These are phyloP conservation scores for Debaryomycetaceae sp. DNA, from an alignment of 1,139 yeast species.

Conservation along the genomic window DNA sequence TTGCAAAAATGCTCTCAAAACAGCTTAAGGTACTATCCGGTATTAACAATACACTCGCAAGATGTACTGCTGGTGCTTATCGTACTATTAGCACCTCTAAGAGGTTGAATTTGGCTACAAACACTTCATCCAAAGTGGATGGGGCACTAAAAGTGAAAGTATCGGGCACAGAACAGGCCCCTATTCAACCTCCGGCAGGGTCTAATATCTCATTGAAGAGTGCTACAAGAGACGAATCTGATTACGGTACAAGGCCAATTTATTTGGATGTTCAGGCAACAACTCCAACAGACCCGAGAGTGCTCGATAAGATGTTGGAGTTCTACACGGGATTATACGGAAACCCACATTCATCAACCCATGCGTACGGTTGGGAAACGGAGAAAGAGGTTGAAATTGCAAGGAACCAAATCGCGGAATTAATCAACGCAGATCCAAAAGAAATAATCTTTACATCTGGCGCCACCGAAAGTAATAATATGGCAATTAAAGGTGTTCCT, in stretches of 20 bases:
- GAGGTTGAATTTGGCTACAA: constrained; percentile 9
- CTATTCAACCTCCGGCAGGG: constrained; percentile 41
- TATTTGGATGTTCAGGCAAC: constrained; percentile 97
- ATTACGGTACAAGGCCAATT: constrained; percentile 76
- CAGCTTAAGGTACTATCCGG: background rate
- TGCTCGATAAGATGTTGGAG: constrained; percentile 87
- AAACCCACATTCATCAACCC: constrained; percentile 96
- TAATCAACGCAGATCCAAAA: constrained; percentile 92
- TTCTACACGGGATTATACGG: constrained; percentile 94
- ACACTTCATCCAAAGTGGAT: constrained; percentile 8
- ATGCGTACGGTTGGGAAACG: constrained; percentile 99
- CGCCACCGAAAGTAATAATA: constrained; percentile 95
- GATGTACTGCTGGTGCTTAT: background rate
- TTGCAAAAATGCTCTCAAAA: background rate
- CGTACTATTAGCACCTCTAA: background rate
- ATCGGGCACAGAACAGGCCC: background rate
- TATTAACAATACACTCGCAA: background rate
- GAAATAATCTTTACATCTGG: constrained; percentile 97
- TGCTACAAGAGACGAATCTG: constrained; percentile 44
- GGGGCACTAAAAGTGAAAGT: constrained; percentile 12
- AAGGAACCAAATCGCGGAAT: constrained; percentile 72
- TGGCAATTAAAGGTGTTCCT: constrained; percentile 93
- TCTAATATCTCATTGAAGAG: constrained; percentile 41
- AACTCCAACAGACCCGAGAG: constrained; percentile 97
- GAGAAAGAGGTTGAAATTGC: constrained; percentile 89